Evolutionary conservation across 805 yeast species (phyloP).

Genomic region (Candida succiphila): DNA sequence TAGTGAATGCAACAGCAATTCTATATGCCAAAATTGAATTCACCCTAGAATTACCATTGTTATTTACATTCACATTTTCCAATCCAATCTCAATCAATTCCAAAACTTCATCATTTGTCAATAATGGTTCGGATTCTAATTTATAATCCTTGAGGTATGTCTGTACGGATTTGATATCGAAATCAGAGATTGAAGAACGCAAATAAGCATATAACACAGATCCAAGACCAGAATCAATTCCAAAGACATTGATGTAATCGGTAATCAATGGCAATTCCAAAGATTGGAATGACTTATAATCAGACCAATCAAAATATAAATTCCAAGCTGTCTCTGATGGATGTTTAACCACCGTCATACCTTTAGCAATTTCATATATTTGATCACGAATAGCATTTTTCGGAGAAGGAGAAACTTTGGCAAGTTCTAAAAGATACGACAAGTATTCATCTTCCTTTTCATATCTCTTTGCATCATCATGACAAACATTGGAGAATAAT

Average conservation of each 20-base stretch:
- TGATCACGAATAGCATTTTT: conserved; percentile 24
- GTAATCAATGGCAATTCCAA: conserved; percentile 36
- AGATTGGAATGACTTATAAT: conserved; percentile 37
- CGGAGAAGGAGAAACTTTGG: conserved; percentile 40
- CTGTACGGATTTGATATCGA: conserved; percentile 25
- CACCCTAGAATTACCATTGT: no score
- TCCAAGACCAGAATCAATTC: conserved; percentile 41
- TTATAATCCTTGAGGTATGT: conserved; percentile 12
- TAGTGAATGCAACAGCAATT: conserved; percentile 49
- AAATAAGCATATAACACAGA: conserved; percentile 52
- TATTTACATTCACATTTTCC: conserved; percentile 18
- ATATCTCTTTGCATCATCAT: conserved; percentile 48
- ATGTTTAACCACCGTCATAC: conserved; percentile 61
- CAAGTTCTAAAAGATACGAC: conserved; percentile 41
- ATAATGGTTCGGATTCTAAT: not conserved
- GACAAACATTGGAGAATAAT: conserved; percentile 42
- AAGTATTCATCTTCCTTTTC: conserved; percentile 51
- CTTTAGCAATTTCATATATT: conserved; percentile 51
- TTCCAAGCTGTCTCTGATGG: conserved; percentile 62
- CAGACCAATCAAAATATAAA: conserved; percentile 63
- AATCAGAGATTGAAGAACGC: conserved; percentile 61
- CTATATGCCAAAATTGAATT: conserved; percentile 52
- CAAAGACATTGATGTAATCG: conserved; percentile 48
- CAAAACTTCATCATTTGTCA: conserved; percentile 28
- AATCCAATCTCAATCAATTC: conserved; percentile 30